Conservation (phyloP, 768 basidiomycete species). For the Suillus luteus region DNA sequence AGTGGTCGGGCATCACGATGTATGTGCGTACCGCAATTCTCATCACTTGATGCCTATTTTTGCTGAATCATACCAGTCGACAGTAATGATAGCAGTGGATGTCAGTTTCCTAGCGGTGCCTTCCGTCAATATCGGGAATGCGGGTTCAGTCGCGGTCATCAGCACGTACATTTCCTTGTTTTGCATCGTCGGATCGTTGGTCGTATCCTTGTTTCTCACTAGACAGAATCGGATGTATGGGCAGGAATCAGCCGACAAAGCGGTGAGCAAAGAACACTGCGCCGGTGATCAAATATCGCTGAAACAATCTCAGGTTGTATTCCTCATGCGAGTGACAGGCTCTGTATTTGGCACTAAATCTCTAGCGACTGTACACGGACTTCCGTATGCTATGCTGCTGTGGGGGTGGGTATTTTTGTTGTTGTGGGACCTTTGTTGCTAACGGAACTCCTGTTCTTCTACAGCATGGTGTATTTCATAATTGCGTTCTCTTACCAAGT, state of each 20-base stretch:
- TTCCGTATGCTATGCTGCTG: slow-evolving; percentile 36
- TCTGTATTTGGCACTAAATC: slow-evolving; percentile 21
- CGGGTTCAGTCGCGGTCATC: slow-evolving; percentile 14
- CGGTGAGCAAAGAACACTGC: slow-evolving; percentile 25
- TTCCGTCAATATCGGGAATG: slow-evolving; percentile 30
- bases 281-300: background rate
- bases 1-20: slow-evolving; percentile 52
- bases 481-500: slow-evolving; percentile 26
- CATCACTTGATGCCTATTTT: background rate
- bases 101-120: slow-evolving; percentile 56
- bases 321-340: slow-evolving; percentile 11
- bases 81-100: slow-evolving; percentile 53
- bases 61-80: slow-evolving; percentile 35
- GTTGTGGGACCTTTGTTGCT: background rate
- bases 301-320: slow-evolving; percentile 7
- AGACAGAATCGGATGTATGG: slow-evolving; percentile 37
- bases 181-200: slow-evolving; percentile 34
- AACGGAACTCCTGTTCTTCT: background rate
- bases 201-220: slow-evolving; percentile 38
- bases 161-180: slow-evolving; percentile 38
- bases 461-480: slow-evolving; percentile 31
- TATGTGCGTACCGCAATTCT: slow-evolving; percentile 38
- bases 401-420: slow-evolving; percentile 19
- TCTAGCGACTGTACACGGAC: slow-evolving; percentile 34
- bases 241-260: slow-evolving; percentile 24